phyloP scores from a whole-genome alignment of 2,329 filamentous ascomycete species.

The Chlorencoelia australis region DNA sequence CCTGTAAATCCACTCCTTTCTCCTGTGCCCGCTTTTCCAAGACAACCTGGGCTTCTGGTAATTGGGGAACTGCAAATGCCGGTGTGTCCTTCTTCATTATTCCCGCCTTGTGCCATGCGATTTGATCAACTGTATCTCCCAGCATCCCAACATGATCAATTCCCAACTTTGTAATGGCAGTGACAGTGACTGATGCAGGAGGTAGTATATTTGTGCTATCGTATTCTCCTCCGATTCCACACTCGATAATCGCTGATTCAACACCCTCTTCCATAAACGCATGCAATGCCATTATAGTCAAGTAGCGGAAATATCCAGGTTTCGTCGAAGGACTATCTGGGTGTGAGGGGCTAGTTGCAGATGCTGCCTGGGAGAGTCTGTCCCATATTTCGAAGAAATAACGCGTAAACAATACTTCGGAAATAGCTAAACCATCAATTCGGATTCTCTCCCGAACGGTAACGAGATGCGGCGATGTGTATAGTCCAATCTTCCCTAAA shows the following conservation, averaged over 20 bases:
- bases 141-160: constrained; percentile 79
- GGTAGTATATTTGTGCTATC: constrained; percentile 82
- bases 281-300: constrained; percentile 83
- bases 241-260: constrained; percentile 74
- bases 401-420: constrained; percentile 46
- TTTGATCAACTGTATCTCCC: constrained; percentile 67
- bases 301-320: constrained; percentile 84
- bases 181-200: constrained; percentile 45
- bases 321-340: constrained; percentile 35
- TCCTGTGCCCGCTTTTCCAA: constrained; percentile 46
- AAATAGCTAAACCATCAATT: constrained; percentile 47
- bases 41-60: constrained; percentile 45
- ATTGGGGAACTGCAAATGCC: constrained; percentile 53
- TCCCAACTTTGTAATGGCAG: constrained; percentile 68
- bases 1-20: constrained; percentile 12
- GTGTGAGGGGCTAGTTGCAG: constrained; percentile 18
- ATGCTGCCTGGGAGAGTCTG: constrained; percentile 30
- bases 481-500: constrained; percentile 42
- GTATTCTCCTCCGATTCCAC: constrained; percentile 87
- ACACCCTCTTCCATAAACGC: constrained; percentile 70
- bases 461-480: constrained; percentile 60
- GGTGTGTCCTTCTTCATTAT: constrained; percentile 63
- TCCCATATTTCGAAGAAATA: constrained; percentile 64
- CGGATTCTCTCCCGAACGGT: constrained; percentile 59
- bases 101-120: constrained; percentile 88